These are phyloP conservation scores for Ascochyta rabiei DNA, from an alignment of 2,329 filamentous ascomycete genomes.

Conservation along the genomic window DNA sequence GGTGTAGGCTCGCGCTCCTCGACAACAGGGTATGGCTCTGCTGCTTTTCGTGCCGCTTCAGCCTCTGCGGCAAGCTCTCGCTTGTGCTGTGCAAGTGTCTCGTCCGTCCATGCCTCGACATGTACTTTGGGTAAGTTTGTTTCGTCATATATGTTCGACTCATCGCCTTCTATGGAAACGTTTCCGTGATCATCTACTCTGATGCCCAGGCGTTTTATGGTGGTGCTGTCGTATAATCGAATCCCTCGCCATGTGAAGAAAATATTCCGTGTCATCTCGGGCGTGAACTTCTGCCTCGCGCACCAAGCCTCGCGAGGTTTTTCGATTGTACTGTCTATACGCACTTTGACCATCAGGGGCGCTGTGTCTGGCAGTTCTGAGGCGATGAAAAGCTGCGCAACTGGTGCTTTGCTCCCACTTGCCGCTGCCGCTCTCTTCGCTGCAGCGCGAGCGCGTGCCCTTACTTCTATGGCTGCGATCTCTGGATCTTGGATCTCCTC, in stretches of 20 bases:
- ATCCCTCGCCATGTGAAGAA: conserved; percentile 81
- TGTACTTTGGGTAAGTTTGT: conserved; percentile 63
- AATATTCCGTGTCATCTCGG: conserved; percentile 59
- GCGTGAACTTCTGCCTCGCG: conserved; percentile 61
- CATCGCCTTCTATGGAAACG: conserved; percentile 44
- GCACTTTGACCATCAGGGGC: conserved; percentile 68
- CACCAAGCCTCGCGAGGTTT: conserved; percentile 75
- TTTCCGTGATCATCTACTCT: conserved; percentile 51
- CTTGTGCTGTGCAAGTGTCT: conserved; percentile 63
- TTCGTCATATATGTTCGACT: conserved; percentile 59
- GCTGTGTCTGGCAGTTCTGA: conserved; percentile 68
- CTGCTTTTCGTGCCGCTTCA: conserved; percentile 46
- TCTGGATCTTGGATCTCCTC: conserved; percentile 39
- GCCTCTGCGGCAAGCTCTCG: conserved; percentile 37
- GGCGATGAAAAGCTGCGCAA: conserved; percentile 70
- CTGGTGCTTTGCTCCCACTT: conserved; percentile 22
- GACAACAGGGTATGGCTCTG: conserved; percentile 31
- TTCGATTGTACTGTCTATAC: conserved; percentile 69
- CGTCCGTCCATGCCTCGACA: conserved; percentile 77
- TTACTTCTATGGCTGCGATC: conserved; percentile 36
- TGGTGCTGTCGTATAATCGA: conserved; percentile 76
- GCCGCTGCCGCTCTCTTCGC: conserved; percentile 23
- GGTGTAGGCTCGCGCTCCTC: conserved; percentile 27
- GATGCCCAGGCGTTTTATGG: conserved; percentile 56
- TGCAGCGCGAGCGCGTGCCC: conserved; percentile 30